Evolutionary conservation across 2,329 filamentous ascomycete genomes (phyloP), one percentile per base, ranked within the genome.

Genomic region (Dothideomycetes sp.): DNA sequence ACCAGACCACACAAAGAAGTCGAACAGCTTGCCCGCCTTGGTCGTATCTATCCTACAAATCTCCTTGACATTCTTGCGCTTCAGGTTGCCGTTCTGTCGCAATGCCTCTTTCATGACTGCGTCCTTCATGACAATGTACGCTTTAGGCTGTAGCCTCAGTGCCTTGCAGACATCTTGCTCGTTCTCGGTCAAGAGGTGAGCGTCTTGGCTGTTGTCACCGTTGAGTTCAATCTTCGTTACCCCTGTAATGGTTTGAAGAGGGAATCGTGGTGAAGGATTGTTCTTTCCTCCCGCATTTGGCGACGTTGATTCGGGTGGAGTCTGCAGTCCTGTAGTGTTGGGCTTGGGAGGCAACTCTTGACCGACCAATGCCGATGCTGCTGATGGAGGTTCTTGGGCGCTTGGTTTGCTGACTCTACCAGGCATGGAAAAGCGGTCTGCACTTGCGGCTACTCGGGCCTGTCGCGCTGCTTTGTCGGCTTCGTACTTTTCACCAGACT

Each of bases 61-160:
- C 56, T 93, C 84, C 57, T 82, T 84, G 2, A 87, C 87, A 51
- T 89, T 81, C 64, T 95, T 96, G 73, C 91, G 94, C 70, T 94
- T 96, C 6, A 98, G 65, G 10, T 73, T 76, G 1, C 91, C 91
- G 44, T 91, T 89, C 44, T 80, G 80, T 64, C 89, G 91, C 59
- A 94, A 76, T 0, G 89, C 85, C 58, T 96, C 89, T 53, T 85
- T 84, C 38, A 96, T 64, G n/a, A 96, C 70, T 46, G 84, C 80
- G 59, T 95, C 87, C 63, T 98, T 98, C 62, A 96, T 86, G 56
- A 86, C 86, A 4, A 95, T 64, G 60, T 95, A 98, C 1, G 91
- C 85, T 65, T 98, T 98, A 1, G 91, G 91, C 61, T 91, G 83
- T 38, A 98, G 66, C 29, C 87, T 77, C 11, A 94, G 73, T 28